These are phyloP conservation scores for Fusarium sp. DNA, from an alignment of 2,329 filamentous ascomycete genomes.

Conservation along the genomic window DNA sequence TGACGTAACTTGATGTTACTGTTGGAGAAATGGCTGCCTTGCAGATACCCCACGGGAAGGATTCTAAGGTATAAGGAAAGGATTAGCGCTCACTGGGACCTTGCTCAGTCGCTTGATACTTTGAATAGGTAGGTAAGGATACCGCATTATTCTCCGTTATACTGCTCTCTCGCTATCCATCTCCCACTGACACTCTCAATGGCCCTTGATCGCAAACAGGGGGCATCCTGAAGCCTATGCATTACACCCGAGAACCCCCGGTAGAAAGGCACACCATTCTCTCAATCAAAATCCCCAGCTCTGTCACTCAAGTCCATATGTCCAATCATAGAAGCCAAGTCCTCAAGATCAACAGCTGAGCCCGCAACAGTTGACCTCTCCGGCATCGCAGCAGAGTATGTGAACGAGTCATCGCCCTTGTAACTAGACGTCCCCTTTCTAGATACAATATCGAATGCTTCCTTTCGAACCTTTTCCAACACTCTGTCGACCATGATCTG, in stretches of 20 bases:
- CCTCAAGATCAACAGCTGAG: not conserved
- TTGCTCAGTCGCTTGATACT: not conserved
- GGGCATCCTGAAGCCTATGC: not conserved
- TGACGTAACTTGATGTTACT: not conserved
- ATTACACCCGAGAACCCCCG: not conserved
- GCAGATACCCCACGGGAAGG: not conserved
- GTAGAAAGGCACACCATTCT: not conserved
- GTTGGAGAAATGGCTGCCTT: not conserved
- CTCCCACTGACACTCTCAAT: not conserved
- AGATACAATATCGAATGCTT: slow-evolving; percentile 23
- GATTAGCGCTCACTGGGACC: not conserved
- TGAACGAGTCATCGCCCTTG: slow-evolving; percentile 24
- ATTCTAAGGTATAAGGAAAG: not conserved
- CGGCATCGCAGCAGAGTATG: slow-evolving; percentile 59
- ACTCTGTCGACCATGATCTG: slow-evolving; percentile 16
- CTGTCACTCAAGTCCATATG: slow-evolving; percentile 8
- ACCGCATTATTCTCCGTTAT: not conserved
- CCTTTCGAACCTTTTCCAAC: slow-evolving; percentile 13
- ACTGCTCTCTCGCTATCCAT: not conserved
- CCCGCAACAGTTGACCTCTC: not conserved
- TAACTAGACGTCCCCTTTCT: slow-evolving; percentile 14
- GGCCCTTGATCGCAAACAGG: not conserved
- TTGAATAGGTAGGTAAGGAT: not conserved
- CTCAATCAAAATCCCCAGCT: slow-evolving; percentile 3
- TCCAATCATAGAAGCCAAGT: slow-evolving; percentile 10